Evolutionary conservation across 1,139 yeast species (phyloP).

Genomic region (Yamadazyma mexicana): DNA sequence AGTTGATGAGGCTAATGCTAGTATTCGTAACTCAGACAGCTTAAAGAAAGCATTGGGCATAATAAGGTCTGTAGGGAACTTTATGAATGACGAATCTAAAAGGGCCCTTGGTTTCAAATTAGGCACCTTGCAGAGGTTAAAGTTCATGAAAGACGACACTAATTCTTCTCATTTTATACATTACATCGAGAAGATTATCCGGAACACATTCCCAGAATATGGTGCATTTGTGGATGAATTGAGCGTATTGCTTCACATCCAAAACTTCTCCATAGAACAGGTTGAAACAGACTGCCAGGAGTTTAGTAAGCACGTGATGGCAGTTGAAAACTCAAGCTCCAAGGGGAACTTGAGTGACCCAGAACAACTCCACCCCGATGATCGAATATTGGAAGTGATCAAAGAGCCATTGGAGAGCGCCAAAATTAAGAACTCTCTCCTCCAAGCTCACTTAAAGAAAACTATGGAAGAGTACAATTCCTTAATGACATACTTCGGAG

Average conservation of each 20-base stretch:
- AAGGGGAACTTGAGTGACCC: conserved; percentile 77
- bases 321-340: conserved; percentile 55
- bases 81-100: conserved; percentile 83
- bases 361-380: conserved; percentile 72
- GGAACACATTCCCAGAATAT: conserved; percentile 76
- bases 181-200: conserved; percentile 77
- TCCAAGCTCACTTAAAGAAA: conserved; percentile 56
- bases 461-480: conserved; percentile 57
- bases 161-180: conserved; percentile 82
- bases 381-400: conserved; percentile 52
- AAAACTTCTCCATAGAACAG: conserved; percentile 76
- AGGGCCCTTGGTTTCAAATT: conserved; percentile 84
- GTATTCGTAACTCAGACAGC: conserved; percentile 61
- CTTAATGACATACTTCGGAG: conserved; percentile 82
- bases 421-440: conserved; percentile 52
- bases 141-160: conserved; percentile 80
- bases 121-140: conserved; percentile 77
- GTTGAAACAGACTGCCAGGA: conserved; percentile 70
- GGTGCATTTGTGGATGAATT: conserved; percentile 79
- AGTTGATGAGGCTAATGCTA: conserved; percentile 66
- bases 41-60: conserved; percentile 70
- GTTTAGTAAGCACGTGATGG: conserved; percentile 53
- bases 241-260: conserved; percentile 56
- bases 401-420: conserved; percentile 62
- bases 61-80: conserved; percentile 85